A percentile compares a stretch with the other conserved stretches of the same genome.
phyloP scores from a whole-genome alignment of 1,284 basidiomycete species.

The Hypsizygus ulmarius region DNA sequence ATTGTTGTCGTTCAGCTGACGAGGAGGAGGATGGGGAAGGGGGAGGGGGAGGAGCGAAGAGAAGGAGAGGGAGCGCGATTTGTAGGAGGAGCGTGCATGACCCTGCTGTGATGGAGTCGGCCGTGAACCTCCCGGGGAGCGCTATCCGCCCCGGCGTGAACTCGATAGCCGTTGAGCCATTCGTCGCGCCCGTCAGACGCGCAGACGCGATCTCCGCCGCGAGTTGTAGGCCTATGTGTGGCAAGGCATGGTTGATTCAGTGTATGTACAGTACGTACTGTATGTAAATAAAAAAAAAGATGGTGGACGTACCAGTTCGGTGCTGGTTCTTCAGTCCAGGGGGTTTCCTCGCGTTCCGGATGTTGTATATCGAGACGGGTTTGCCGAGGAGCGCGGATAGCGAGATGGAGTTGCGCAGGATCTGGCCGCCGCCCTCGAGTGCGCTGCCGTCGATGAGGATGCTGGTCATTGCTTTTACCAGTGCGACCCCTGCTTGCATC shows the following conservation, averaged over 20 bases:
- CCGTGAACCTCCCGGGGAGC: slow-evolving; percentile 45
- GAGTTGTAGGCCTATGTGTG: slow-evolving; percentile 67
- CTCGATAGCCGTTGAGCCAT: slow-evolving; percentile 47
- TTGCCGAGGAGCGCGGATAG: slow-evolving; percentile 58
- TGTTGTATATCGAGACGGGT: slow-evolving; percentile 56
- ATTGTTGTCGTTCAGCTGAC: no score
- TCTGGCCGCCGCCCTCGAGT: slow-evolving; percentile 67
- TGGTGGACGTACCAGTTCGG: slow-evolving; percentile 48
- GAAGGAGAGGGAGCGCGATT: slow-evolving; percentile 62
- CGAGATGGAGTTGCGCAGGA: slow-evolving; percentile 63
- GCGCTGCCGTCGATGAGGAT: slow-evolving; percentile 42
- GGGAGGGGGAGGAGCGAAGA: slow-evolving; percentile 58
- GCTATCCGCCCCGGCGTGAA: slow-evolving; percentile 50
- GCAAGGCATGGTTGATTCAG: no score
- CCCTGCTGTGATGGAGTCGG: slow-evolving; percentile 67
- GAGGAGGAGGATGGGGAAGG: no score
- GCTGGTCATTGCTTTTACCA: slow-evolving; percentile 19
- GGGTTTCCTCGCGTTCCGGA: slow-evolving; percentile 51
- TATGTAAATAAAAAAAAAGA: neutral
- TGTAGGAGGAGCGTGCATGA: slow-evolving; percentile 69
- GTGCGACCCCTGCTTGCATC: neutral
- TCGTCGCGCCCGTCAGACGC: slow-evolving; percentile 45
- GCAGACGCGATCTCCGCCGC: slow-evolving; percentile 58
- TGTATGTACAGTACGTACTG: no score
- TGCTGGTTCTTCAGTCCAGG: slow-evolving; percentile 71